Evolutionary conservation across 2,329 filamentous ascomycete genomes (phyloP), one percentile per base, ranked within the genome.

Genomic region (Aureobasidium sp.): DNA sequence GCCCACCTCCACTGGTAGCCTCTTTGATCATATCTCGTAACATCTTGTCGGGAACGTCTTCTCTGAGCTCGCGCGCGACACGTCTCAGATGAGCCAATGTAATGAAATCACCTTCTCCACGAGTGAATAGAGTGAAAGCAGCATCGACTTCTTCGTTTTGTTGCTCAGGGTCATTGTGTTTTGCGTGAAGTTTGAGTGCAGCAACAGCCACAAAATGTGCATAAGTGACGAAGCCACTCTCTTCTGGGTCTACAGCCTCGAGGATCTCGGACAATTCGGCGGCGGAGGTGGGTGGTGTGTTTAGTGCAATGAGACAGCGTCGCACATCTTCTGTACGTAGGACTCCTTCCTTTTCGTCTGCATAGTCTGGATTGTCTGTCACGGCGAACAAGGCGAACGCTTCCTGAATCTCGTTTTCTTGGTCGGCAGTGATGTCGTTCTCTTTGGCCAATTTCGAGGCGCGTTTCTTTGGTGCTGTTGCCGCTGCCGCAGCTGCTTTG

Each of bases 21-120:
- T 97, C 93, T 53, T 91, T 78, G 62, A 99, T 88, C 94, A 99
- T 99, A 77, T 97, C 91, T 76, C 84, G 85, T 70, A 99, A 77
- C 70, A 96, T 76, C 53, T 90, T 87, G 69, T 97, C 94, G 63
- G 85, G 84, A 29, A 96, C 86, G 57, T 86, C 90, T 75, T 96
- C 91, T 75, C 91, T 90, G 68, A 99, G 76, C 68, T 90, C 84
- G 67, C 84, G 85, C 45, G 92, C 91, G 59, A 97, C 87, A 69
- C 88, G 81, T 70, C 85, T 84, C 71, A 99, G 76, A 75, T 96
- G 88, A 16, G 82, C 82, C 32, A 97, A 70, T 2, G 89, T 94
- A 66, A 99, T 96, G n/a, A 83, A 84, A 2, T 82, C 79, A 25
- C 78, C 72, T 54, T 71, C 77, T 67, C 73, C 83, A 32, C 78